These are phyloP conservation scores for Carex kokanica DNA, from an alignment of 176 grass and related monocot species.

Conservation along the genomic window DNA sequence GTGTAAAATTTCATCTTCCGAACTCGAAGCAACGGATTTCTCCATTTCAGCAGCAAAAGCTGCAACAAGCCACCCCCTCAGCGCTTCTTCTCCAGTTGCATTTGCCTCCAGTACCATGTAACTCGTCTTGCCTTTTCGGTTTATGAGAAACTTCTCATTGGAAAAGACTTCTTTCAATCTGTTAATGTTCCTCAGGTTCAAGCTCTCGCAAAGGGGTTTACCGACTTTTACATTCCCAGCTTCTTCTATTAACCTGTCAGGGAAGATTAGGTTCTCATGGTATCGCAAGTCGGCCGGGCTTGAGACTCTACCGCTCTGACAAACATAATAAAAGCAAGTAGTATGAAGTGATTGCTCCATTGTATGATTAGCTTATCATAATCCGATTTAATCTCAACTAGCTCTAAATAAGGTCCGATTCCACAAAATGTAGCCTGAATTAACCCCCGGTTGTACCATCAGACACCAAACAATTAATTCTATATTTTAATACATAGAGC, in stretches of 20 bases:
- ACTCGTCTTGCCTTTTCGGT: slow-evolving; percentile 25
- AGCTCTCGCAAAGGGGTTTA: slow-evolving; percentile 37
- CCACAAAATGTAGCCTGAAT: background rate
- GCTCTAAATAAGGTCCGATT: background rate
- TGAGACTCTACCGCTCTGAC: slow-evolving; percentile 69
- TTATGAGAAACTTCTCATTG: slow-evolving; percentile 72
- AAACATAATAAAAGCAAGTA: slow-evolving; percentile 3
- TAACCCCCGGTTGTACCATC: background rate
- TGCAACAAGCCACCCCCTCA: slow-evolving; percentile 79
- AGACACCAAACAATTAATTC: background rate
- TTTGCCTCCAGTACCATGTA: slow-evolving; percentile 80
- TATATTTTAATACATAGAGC: background rate
- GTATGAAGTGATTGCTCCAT: background rate
- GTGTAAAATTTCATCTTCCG: slow-evolving; percentile 23
- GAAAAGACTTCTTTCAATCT: slow-evolving; percentile 53
- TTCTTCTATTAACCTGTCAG: slow-evolving; percentile 64
- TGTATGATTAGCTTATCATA: slow-evolving; percentile 2
- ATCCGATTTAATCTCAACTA: background rate
- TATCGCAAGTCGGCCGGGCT: slow-evolving; percentile 83
- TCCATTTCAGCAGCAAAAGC: slow-evolving; percentile 75
- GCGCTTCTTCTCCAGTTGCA: slow-evolving; percentile 66
- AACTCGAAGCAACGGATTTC: slow-evolving; percentile 25
- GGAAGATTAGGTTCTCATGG: slow-evolving; percentile 62
- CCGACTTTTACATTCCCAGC: slow-evolving; percentile 72
- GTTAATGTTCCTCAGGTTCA: slow-evolving; percentile 33